Percentiles rank a stretch among this genome's conserved stretches.
Evolutionary conservation across 148 eudicot genomes (phyloP).

Genomic region (Chenopodium suecicum): DNA sequence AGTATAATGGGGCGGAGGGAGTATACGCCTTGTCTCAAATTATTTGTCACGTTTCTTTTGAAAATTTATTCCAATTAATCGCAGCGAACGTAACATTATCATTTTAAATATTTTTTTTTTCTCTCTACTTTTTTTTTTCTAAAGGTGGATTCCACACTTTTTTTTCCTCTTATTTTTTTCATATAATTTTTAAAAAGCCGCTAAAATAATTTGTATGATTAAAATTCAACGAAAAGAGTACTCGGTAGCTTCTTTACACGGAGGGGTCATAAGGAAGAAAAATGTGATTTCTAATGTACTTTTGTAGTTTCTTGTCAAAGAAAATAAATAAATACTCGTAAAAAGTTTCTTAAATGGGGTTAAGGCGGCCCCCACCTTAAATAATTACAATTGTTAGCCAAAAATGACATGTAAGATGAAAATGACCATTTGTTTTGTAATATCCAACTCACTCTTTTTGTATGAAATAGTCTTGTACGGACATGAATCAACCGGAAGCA

Average conservation of each 20-base stretch:
- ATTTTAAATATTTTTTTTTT: too few species aligned
- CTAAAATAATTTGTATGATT: too few species aligned
- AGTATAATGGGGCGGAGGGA: too few species aligned
- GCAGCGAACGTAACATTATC: too few species aligned
- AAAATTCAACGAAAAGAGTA: too few species aligned
- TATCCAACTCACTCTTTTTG: not conserved
- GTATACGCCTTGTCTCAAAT: too few species aligned
- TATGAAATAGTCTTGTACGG: not conserved
- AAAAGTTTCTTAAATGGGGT: not conserved
- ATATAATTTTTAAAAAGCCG: too few species aligned
- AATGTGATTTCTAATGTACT: slow-evolving; percentile 8
- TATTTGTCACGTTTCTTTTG: too few species aligned
- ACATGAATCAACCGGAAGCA: not conserved
- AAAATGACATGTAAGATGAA: not conserved
- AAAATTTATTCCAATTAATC: too few species aligned
- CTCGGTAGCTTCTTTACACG: not conserved
- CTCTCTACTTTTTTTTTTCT: too few species aligned
- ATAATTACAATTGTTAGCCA: slow-evolving; percentile 4
- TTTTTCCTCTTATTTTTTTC: too few species aligned
- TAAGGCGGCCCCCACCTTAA: not conserved
- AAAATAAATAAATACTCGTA: not conserved
- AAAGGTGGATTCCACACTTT: too few species aligned
- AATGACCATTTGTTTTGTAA: not conserved
- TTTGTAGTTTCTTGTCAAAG: not conserved
- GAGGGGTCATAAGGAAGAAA: not conserved